Conservation (phyloP, 768 basidiomycete genomes). For the Leucosporidium creatinivorum region DNA sequence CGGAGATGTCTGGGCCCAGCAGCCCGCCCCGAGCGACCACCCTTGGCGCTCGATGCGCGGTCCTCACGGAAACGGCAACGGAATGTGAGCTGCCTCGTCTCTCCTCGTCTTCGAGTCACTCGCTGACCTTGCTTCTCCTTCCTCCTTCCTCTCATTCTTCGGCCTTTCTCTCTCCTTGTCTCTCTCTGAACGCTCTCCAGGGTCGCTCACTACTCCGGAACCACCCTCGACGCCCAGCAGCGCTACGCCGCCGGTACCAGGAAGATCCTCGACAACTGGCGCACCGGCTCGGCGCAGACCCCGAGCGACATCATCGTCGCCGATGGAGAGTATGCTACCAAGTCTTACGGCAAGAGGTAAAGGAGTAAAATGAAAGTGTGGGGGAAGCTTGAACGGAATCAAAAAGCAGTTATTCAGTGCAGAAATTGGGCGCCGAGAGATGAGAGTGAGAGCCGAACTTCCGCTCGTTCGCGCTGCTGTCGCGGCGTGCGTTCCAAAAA, state of each 20-base stretch:
- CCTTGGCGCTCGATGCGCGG: slow-evolving; percentile 77
- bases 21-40: slow-evolving; percentile 80
- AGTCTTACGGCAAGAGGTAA: slow-evolving; percentile 45
- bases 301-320: slow-evolving; percentile 64
- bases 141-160: not conserved
- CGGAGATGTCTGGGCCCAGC: slow-evolving; percentile 71
- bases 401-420: not conserved
- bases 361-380: slow-evolving; percentile 41
- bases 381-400: no score
- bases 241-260: slow-evolving; percentile 71
- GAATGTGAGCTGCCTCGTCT: slow-evolving; percentile 48
- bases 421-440: no score
- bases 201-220: slow-evolving; percentile 12
- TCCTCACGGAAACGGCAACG: slow-evolving; percentile 71
- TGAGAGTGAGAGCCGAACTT: no score
- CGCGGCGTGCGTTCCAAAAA: no score
- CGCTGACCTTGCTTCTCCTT: not conserved
- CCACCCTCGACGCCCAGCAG: slow-evolving; percentile 70
- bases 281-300: slow-evolving; percentile 59
- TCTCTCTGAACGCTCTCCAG: not conserved
- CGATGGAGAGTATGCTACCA: slow-evolving; percentile 27
- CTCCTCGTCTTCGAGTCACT: not conserved
- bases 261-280: slow-evolving; percentile 65
- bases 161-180: not conserved
- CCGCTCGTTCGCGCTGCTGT: no score